Percentiles rank a stretch among this genome's conserved stretches.
These are phyloP conservation scores for Cercospora sp. DNA, from an alignment of 2,329 filamentous ascomycete species.

Conservation along the genomic window DNA sequence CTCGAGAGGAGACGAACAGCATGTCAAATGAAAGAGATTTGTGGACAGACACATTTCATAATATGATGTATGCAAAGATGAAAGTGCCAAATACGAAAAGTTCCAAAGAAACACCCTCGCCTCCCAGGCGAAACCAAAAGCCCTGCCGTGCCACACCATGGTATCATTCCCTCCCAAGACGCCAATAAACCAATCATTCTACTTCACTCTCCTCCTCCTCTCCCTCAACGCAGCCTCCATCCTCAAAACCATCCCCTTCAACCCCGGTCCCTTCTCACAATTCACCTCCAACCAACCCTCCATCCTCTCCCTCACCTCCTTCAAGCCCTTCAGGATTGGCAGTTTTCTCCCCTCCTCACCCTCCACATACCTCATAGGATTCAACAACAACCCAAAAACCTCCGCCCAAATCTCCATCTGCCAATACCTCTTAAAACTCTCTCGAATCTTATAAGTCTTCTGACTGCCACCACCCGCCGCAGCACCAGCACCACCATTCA, in stretches of 20 bases:
- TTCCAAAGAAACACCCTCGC: not conserved
- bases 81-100: not conserved
- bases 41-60: not conserved
- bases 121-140: not conserved
- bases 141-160: not conserved
- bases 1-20: not conserved
- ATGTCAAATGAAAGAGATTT: not conserved
- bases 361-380: conserved; percentile 69
- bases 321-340: conserved; percentile 72
- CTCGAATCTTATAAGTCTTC: conserved; percentile 76
- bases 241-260: conserved; percentile 58
- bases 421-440: conserved; percentile 92
- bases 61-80: not conserved
- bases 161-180: not conserved
- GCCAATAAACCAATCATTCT: not conserved
- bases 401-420: conserved; percentile 86
- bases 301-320: conserved; percentile 72
- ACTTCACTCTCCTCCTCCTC: conserved; percentile 35
- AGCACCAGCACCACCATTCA: conserved; percentile 48
- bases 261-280: conserved; percentile 71
- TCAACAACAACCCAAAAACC: conserved; percentile 82
- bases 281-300: conserved; percentile 79
- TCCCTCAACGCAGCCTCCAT: conserved; percentile 69
- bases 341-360: conserved; percentile 66
- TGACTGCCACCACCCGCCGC: conserved; percentile 43